A percentile compares a stretch with the other conserved stretches of the same genome.
These are phyloP conservation scores for Dendrocalamus latiflorus DNA, from an alignment of 202 grass and related monocot species.

Conservation along the genomic window DNA sequence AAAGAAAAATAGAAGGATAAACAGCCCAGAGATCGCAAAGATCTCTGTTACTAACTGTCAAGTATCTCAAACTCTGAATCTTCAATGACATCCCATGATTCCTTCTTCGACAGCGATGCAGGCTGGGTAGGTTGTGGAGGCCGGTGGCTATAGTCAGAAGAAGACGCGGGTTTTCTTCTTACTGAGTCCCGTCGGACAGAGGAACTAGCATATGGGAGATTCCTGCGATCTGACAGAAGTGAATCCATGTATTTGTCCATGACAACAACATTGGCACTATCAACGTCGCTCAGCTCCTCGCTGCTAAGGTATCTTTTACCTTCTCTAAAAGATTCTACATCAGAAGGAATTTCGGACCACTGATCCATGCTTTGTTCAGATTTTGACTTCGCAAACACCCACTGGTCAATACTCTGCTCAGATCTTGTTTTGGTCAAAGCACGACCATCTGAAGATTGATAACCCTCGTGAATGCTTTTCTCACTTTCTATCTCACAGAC, in stretches of 20 bases:
- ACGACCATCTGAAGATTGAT: constrained; percentile 46
- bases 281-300: constrained; percentile 49
- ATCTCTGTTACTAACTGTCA: constrained; percentile 49
- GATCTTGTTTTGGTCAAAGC: constrained; percentile 58
- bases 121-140: constrained; percentile 33
- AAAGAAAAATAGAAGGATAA: constrained; percentile 28
- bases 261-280: constrained; percentile 53
- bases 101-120: constrained; percentile 41
- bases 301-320: constrained; percentile 54
- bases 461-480: constrained; percentile 44
- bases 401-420: constrained; percentile 73
- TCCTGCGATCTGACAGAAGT: constrained; percentile 50
- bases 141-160: constrained; percentile 32
- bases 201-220: constrained; percentile 43
- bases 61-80: constrained; percentile 79
- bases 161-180: constrained; percentile 57
- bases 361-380: constrained; percentile 92
- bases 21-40: constrained; percentile 7
- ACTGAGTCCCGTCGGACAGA: constrained; percentile 48
- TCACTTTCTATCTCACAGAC: constrained; percentile 58
- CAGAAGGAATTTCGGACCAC: constrained; percentile 79
- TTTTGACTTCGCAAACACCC: constrained; percentile 69
- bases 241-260: constrained; percentile 99
- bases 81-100: constrained; percentile 70
- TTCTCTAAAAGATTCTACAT: constrained; percentile 59